phyloP scores from a whole-genome alignment of 257 asterid genomes.

The Anisodus acutangulus region DNA sequence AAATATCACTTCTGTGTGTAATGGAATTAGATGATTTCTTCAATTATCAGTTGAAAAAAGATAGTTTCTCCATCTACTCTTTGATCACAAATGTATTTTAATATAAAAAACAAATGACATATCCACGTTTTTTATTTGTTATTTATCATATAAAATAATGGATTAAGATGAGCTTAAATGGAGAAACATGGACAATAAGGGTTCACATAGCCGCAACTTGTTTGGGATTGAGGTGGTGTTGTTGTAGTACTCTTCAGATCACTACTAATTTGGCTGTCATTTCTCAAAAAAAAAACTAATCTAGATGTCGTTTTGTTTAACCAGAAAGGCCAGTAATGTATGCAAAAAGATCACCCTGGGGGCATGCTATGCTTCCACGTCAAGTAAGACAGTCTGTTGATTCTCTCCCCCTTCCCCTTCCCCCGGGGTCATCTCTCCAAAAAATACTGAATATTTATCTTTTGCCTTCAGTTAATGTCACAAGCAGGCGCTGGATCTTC shows the following conservation, averaged over 20 bases:
- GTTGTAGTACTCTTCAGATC: background rate
- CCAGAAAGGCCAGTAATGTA: constrained; percentile 83
- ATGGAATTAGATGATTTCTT: background rate
- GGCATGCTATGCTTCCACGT: constrained; percentile 72
- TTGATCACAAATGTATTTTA: background rate
- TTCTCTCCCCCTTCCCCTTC: background rate
- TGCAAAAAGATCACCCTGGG: constrained; percentile 65
- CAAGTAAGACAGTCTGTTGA: constrained; percentile 44
- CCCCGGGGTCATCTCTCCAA: background rate
- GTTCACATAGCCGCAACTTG: background rate
- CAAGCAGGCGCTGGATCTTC: constrained; percentile 50
- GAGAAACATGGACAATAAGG: background rate
- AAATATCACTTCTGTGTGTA: background rate
- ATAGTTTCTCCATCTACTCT: background rate
- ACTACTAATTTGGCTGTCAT: background rate
- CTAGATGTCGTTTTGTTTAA: constrained; percentile 33
- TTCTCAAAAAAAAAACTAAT: too few species aligned
- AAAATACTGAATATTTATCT: constrained; percentile 13
- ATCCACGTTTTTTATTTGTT: background rate
- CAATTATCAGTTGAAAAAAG: background rate
- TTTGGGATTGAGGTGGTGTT: background rate
- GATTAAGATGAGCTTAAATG: background rate
- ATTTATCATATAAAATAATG: background rate
- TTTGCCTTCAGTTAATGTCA: constrained; percentile 56
- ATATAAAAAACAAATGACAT: background rate